phyloP scores from a whole-genome alignment of 345 rosid species.

The Noccaea caerulescens region DNA sequence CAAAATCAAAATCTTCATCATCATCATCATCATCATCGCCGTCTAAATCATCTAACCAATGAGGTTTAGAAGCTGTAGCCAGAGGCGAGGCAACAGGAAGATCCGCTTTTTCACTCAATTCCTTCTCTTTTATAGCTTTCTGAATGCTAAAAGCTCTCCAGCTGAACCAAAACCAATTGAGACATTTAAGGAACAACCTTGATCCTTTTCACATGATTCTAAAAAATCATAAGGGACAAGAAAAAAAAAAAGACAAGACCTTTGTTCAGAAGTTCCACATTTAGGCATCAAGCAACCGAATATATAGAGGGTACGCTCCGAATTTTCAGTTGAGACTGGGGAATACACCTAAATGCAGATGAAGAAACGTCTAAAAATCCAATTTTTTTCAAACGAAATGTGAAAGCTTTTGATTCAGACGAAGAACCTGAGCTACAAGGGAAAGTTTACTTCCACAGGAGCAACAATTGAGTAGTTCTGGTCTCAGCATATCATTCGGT shows the following conservation, averaged over 20 bases:
- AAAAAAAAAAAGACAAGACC: conserved; percentile 47
- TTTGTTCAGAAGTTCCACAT: conserved; percentile 64
- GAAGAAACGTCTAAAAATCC: background rate
- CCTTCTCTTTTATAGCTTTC: conserved; percentile 45
- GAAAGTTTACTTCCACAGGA: conserved; percentile 66
- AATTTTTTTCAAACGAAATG: too few relatives aligned
- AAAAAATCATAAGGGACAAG: background rate
- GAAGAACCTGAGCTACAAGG: conserved; percentile 76
- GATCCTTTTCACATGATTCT: conserved; percentile 5
- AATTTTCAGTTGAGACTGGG: conserved; percentile 57
- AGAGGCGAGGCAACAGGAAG: conserved; percentile 34
- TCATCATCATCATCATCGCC: conserved; percentile 50
- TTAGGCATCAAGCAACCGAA: conserved; percentile 61
- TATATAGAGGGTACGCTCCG: conserved; percentile 68
- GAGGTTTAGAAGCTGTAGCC: conserved; percentile 49
- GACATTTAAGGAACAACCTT: background rate
- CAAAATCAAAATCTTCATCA: conserved; percentile 70
- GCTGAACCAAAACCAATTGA: conserved; percentile 45
- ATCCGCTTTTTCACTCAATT: conserved; percentile 16
- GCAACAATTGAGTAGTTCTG: conserved; percentile 53
- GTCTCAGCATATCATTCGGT: conserved; percentile 47
- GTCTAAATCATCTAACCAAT: conserved; percentile 55
- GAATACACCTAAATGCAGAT: conserved; percentile 59
- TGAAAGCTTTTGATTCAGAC: background rate
- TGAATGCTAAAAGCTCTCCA: conserved; percentile 89